Evolutionary conservation across 169 alveolate genomes (phyloP), one percentile per base, ranked within the genome.

Genomic region (Plasmodium relictum): DNA sequence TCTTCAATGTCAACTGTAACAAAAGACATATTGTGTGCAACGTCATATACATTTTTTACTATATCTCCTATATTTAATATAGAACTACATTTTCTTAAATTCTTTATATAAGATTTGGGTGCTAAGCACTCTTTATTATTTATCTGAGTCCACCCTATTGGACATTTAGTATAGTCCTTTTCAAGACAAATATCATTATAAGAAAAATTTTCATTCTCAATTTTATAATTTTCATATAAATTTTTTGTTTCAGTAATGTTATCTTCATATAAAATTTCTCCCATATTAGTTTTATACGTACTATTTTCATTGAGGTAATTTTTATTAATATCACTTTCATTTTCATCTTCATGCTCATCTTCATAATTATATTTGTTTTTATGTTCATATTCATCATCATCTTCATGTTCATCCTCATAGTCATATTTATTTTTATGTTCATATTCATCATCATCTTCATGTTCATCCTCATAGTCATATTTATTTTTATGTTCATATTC

Each of bases 21-120:
- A 73, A 58, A 90, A 69, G 74, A 65, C 50, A 85, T 65, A 16
- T 88, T 92, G 26, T 92, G 90, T 58, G 94, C 59, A 37, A 73
- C 68, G 24, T 68, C 83, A 22, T 74, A 80, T 22, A 58, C 52
- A 41, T 18, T 88, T 56, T 76, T 88, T 10, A 80, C 69, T 9
- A 69, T 18, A 3, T 54, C 88, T 20, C 56, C 80, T 7, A 89
- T 54, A 42, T 71, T 86, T 41, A 78, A 31, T 68, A 93, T 88
- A 37, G 88, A 66, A 14, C 80, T 83, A 16, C 92, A 88, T 31
- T 65, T 65, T 7, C 74, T 48, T 48, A 73, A 62, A 66, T 88
- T 69, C 4, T 59, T 69, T 50, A 50, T 50, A 31, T 73, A 72
- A 14, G 52, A 52, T 3, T 59, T 65, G 3, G 88, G 83, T 18